Evolutionary conservation across 2,329 filamentous ascomycete genomes (phyloP).

Genomic region (Botrytis fabae): DNA sequence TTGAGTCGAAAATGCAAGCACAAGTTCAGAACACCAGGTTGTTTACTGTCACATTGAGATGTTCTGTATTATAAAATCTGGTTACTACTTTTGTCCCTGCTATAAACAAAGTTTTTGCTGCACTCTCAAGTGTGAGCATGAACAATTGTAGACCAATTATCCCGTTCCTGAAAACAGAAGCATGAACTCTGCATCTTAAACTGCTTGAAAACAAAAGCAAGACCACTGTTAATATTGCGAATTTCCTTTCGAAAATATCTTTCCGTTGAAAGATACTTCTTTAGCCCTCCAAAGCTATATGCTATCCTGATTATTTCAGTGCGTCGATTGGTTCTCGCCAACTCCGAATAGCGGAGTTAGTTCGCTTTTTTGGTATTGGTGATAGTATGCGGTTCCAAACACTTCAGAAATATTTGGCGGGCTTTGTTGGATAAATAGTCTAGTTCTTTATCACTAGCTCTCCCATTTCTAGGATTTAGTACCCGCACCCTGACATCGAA

Average conservation of each 20-base stretch:
- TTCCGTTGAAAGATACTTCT: background rate
- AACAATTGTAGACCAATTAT: background rate
- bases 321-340: background rate
- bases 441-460: background rate
- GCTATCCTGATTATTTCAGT: no score
- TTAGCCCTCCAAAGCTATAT: no score
- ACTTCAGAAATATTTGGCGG: background rate
- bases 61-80: background rate
- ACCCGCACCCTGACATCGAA: background rate
- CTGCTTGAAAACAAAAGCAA: background rate
- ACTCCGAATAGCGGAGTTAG: background rate
- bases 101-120: no score
- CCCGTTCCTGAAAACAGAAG: background rate
- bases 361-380: background rate
- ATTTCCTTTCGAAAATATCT: no score
- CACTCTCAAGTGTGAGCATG: background rate
- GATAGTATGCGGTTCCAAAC: background rate
- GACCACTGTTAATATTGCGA: background rate
- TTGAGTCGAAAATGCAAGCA: background rate
- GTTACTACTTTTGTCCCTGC: background rate
- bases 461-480: background rate
- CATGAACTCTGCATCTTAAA: background rate
- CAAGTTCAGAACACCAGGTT: background rate
- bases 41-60: background rate
- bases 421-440: background rate